phyloP scores from a whole-genome alignment of 345 rosid species.

The Garcia nutans region DNA sequence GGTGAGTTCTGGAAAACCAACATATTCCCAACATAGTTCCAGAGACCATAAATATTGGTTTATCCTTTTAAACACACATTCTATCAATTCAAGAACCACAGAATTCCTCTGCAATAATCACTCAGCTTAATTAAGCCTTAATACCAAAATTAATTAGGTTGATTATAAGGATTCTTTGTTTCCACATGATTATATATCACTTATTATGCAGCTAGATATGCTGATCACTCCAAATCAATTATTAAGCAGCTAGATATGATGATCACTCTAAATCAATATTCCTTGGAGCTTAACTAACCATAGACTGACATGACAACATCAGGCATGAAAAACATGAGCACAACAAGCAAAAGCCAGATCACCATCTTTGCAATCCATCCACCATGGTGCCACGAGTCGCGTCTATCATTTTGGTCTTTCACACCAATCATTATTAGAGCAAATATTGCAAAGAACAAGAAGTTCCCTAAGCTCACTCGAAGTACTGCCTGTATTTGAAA shows the following conservation, averaged over 20 bases:
- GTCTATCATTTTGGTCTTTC: slow-evolving; percentile 86
- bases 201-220: no score
- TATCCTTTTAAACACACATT: no score
- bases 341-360: slow-evolving; percentile 71
- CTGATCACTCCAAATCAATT: no score
- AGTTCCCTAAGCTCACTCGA: slow-evolving; percentile 93
- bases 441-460: slow-evolving; percentile 63
- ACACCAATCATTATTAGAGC: slow-evolving; percentile 91
- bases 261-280: neutral
- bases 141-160: no score
- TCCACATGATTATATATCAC: no score
- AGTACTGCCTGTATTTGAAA: slow-evolving; percentile 88
- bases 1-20: neutral
- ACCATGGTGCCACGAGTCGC: slow-evolving; percentile 95
- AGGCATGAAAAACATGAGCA: slow-evolving; percentile 91
- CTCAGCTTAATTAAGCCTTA: no score
- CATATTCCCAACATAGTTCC: neutral
- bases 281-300: slow-evolving; percentile 46
- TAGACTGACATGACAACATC: slow-evolving; percentile 62
- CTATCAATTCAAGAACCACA: neutral
- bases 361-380: slow-evolving; percentile 93
- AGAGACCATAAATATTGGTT: neutral
- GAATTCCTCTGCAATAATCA: neutral
- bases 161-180: no score
- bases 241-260: neutral